Evolutionary conservation across 108 stramenopile genomes (phyloP).

Genomic region (Schizochytrium sp.): DNA sequence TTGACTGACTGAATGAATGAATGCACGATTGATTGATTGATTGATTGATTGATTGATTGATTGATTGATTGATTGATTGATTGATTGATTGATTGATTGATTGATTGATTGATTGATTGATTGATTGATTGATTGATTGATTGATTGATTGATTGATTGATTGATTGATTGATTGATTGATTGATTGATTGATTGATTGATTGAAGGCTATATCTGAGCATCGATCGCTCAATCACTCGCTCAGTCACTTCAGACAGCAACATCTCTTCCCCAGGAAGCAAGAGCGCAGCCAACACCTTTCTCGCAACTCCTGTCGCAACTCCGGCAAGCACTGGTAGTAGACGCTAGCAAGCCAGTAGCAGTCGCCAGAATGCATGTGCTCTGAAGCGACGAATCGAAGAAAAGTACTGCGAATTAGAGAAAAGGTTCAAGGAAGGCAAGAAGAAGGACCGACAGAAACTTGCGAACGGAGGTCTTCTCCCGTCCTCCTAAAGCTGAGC

Average conservation of each 20-base stretch:
- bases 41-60: conserved; percentile 23
- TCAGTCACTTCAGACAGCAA: not conserved
- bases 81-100: conserved; percentile 23
- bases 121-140: conserved; percentile 30
- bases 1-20: too few species aligned
- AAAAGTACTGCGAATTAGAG: not conserved
- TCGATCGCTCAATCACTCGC: too few species aligned
- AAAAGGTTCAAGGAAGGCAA: not conserved
- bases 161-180: conserved; percentile 15
- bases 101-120: conserved; percentile 16
- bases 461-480: too few species aligned
- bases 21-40: not conserved
- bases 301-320: not conserved
- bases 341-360: not conserved
- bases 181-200: too few species aligned
- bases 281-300: not conserved
- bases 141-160: conserved; percentile 23
- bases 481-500: too few species aligned
- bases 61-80: conserved; percentile 16
- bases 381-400: not conserved
- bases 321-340: not conserved
- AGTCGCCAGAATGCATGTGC: not conserved
- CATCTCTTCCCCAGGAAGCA: not conserved
- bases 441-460: not conserved
- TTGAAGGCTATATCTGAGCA: too few species aligned